phyloP scores from a whole-genome alignment of 179 eudicot genomes.

The Beta lomatogona region DNA sequence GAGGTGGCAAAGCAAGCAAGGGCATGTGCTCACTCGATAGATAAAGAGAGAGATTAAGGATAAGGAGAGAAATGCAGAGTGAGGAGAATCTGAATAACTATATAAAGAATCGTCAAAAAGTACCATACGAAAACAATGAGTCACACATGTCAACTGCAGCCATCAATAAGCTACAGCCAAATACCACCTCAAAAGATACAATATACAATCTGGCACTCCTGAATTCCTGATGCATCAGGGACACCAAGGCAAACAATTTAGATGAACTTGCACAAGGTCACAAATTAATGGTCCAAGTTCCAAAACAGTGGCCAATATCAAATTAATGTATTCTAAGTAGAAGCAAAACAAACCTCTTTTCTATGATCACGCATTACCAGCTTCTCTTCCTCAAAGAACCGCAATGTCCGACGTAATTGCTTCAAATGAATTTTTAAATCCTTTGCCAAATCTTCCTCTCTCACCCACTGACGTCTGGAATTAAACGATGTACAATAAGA shows the following conservation, averaged over 20 bases:
- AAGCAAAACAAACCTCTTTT: constrained; percentile 68
- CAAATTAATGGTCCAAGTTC: background rate
- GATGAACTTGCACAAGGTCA: background rate
- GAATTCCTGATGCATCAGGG: background rate
- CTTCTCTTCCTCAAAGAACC: constrained; percentile 94
- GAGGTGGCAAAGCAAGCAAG: no score
- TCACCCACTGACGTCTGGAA: constrained; percentile 84
- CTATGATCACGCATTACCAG: constrained; percentile 77
- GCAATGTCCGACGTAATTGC: constrained; percentile 85
- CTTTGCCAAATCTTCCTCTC: constrained; percentile 95
- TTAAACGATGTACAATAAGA: constrained; percentile 13
- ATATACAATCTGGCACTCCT: background rate
- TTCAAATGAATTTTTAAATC: constrained; percentile 84
- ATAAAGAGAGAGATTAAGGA: background rate
- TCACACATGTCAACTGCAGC: background rate
- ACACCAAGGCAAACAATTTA: background rate
- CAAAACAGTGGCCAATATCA: background rate
- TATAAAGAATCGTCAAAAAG: background rate
- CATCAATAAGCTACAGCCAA: background rate
- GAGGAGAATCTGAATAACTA: background rate
- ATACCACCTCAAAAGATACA: background rate
- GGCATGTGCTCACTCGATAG: background rate
- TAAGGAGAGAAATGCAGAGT: background rate
- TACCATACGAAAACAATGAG: background rate
- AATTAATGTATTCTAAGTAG: background rate